These are phyloP conservation scores for Xylogone sp. DNA, from an alignment of 2,329 filamentous ascomycete genomes.

Conservation along the genomic window DNA sequence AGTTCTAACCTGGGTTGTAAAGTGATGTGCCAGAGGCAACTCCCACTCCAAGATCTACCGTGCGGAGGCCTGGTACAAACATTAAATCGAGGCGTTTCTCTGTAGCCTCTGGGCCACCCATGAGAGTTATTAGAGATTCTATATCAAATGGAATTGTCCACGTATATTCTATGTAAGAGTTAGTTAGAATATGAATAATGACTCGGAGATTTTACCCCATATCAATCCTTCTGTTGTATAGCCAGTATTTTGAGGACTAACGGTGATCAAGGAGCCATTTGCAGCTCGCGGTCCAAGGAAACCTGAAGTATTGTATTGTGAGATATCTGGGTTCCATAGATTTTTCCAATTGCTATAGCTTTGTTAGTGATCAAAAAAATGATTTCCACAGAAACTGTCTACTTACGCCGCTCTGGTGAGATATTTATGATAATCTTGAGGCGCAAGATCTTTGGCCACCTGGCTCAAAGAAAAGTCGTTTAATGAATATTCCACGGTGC, in stretches of 20 bases:
- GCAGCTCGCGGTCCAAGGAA: constrained; percentile 18
- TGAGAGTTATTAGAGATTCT: constrained; percentile 43
- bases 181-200: constrained; percentile 19
- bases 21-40: neutral
- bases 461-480: constrained; percentile 68
- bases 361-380: neutral
- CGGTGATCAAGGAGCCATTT: neutral
- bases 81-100: constrained; percentile 40
- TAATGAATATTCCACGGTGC: constrained; percentile 63
- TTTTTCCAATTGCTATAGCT: constrained; percentile 9
- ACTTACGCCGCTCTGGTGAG: constrained; percentile 39
- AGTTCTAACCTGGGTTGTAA: constrained; percentile 2
- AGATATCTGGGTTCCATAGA: constrained; percentile 12
- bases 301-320: constrained; percentile 9
- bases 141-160: constrained; percentile 58
- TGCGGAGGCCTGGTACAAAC: constrained; percentile 40
- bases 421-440: constrained; percentile 40
- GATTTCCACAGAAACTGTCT: neutral
- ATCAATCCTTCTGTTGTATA: constrained; percentile 4
- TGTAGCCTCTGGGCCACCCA: constrained; percentile 48
- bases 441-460: constrained; percentile 53
- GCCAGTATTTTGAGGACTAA: neutral
- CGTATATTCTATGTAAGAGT: constrained; percentile 41
- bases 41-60: neutral
- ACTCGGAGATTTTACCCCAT: constrained; percentile 16